These are phyloP conservation scores for Suhomyces yuchorum DNA, from an alignment of 1,139 yeast genomes.

Conservation along the genomic window DNA sequence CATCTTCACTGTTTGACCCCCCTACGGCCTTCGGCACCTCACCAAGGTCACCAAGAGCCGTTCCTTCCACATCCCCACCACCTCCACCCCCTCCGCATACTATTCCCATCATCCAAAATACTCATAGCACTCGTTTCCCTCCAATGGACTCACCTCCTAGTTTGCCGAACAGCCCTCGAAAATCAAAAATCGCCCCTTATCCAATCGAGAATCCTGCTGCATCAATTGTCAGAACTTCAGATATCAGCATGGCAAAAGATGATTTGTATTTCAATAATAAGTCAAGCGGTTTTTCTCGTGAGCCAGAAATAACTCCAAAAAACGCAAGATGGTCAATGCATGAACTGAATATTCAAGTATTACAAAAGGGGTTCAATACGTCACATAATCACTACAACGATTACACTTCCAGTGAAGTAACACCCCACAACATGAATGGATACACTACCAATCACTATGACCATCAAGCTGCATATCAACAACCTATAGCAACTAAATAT, in stretches of 20 bases:
- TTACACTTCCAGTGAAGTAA: neutral
- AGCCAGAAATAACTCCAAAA: neutral
- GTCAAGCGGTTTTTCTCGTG: neutral
- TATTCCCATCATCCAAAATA: constrained; percentile 1
- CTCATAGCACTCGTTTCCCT: constrained; percentile 18
- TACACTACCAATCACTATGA: neutral
- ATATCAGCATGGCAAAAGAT: constrained; percentile 1
- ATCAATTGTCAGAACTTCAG: constrained; percentile 1
- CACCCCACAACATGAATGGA: neutral
- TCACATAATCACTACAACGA: neutral
- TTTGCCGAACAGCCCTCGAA: neutral
- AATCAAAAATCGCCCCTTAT: constrained; percentile 7
- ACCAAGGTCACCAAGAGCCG: neutral
- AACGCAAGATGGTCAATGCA: constrained; percentile 11
- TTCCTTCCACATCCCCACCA: constrained; percentile 1
- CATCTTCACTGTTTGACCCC: constrained; percentile 1
- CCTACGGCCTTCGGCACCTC: neutral
- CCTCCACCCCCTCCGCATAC: constrained; percentile 10
- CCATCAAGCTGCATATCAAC: neutral
- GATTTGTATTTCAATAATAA: constrained; percentile 6
- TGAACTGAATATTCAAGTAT: constrained; percentile 1
- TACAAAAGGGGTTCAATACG: neutral
- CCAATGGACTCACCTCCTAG: constrained; percentile 19
- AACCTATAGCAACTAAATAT: constrained; percentile 4
- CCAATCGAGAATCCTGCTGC: constrained; percentile 15